Conservation (phyloP, 495 filamentous ascomycete species). For the Penicillium soppii region DNA sequence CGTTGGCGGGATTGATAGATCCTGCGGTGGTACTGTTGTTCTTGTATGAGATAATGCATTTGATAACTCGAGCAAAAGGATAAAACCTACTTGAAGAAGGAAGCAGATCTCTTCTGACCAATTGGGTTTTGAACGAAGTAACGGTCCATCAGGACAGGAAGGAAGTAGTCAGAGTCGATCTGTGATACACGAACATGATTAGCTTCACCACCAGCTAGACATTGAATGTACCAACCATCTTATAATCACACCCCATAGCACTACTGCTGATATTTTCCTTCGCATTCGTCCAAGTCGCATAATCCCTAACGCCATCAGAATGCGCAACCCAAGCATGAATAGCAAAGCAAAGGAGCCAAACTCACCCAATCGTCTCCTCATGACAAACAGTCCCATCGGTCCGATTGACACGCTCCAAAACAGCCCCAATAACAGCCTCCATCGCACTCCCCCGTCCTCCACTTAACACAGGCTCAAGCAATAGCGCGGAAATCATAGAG, state of each 20-base stretch:
- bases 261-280: constrained; percentile 52
- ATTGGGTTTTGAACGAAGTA: constrained; percentile 54
- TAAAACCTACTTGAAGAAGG: constrained; percentile 44
- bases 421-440: constrained; percentile 59
- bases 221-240: constrained; percentile 44
- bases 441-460: constrained; percentile 53
- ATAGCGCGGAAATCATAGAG: constrained; percentile 58
- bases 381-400: constrained; percentile 61
- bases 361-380: constrained; percentile 62
- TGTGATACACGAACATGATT: constrained; percentile 6
- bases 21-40: constrained; percentile 38
- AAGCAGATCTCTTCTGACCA: constrained; percentile 37
- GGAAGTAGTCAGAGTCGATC: constrained; percentile 64
- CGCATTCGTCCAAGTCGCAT: constrained; percentile 58
- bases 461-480: constrained; percentile 58
- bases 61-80: background rate
- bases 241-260: constrained; percentile 58
- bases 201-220: background rate
- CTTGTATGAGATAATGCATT: background rate
- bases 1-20: constrained; percentile 45
- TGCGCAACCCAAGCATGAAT: no score
- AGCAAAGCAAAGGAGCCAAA: no score
- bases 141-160: constrained; percentile 55
- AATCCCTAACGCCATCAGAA: no score
- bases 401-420: constrained; percentile 58